Conservation (phyloP, 208 protist species). For the Porcisia hertigi region DNA sequence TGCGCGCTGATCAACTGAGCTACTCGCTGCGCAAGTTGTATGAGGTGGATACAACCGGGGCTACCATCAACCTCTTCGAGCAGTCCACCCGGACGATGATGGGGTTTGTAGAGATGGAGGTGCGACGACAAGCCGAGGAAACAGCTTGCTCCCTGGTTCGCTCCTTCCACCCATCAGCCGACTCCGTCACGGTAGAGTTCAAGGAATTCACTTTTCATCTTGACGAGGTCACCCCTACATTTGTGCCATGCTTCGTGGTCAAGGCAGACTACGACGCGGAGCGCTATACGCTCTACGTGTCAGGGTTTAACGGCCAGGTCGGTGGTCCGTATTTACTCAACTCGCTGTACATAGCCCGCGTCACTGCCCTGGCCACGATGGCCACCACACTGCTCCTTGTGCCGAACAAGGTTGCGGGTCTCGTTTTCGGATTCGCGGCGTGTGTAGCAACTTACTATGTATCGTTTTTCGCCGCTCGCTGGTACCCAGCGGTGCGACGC, state of each 20-base stretch:
- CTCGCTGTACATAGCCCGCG: slow-evolving; percentile 60
- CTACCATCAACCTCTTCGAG: slow-evolving; percentile 87
- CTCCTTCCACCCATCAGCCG: slow-evolving; percentile 65
- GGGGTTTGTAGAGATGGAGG: slow-evolving; percentile 57
- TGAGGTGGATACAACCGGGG: slow-evolving; percentile 61
- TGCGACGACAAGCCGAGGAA: slow-evolving; percentile 49
- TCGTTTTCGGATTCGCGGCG: slow-evolving; percentile 49
- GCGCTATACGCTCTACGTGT: slow-evolving; percentile 84
- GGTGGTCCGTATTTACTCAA: slow-evolving; percentile 82
- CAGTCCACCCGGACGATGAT: slow-evolving; percentile 75
- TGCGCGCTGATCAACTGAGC: slow-evolving; percentile 56
- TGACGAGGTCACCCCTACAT: slow-evolving; percentile 70
- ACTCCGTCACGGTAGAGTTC: slow-evolving; percentile 59
- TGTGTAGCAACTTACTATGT: slow-evolving; percentile 63
- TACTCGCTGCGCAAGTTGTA: slow-evolving; percentile 61
- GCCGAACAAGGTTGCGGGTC: slow-evolving; percentile 67
- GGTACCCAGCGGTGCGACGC: slow-evolving; percentile 52
- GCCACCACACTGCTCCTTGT: slow-evolving; percentile 42
- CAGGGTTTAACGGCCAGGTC: slow-evolving; percentile 60
- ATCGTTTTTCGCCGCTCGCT: slow-evolving; percentile 67
- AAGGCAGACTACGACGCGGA: slow-evolving; percentile 72
- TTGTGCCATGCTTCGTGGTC: slow-evolving; percentile 87
- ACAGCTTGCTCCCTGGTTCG: slow-evolving; percentile 51
- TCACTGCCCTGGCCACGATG: slow-evolving; percentile 34
- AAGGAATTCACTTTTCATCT: slow-evolving; percentile 52